These are phyloP conservation scores for Cladophialophora carrionii DNA, from an alignment of 2,329 filamentous ascomycete genomes.

Conservation along the genomic window DNA sequence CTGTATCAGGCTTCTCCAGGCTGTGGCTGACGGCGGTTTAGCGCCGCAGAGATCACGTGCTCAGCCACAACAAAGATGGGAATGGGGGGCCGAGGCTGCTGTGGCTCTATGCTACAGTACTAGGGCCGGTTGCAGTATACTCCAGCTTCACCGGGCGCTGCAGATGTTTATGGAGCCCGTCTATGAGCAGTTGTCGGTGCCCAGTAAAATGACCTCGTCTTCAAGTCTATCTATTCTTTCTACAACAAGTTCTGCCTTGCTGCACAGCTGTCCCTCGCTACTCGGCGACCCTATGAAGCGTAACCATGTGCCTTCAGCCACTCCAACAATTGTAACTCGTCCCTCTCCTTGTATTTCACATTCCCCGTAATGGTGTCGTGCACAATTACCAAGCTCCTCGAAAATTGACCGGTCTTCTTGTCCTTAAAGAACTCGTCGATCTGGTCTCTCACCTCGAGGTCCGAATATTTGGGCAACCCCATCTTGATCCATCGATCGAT, in stretches of 20 bases:
- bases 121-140: background rate
- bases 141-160: no score
- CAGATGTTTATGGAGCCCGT: no score
- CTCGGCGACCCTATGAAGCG: slow-evolving; percentile 41
- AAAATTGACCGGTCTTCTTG: slow-evolving; percentile 77
- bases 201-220: no score
- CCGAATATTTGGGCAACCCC: slow-evolving; percentile 76
- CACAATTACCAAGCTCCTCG: slow-evolving; percentile 81
- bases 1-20: slow-evolving; percentile 9
- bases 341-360: slow-evolving; percentile 78
- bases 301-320: slow-evolving; percentile 73
- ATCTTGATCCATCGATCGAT: slow-evolving; percentile 85
- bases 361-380: slow-evolving; percentile 83
- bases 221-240: background rate
- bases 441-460: slow-evolving; percentile 69
- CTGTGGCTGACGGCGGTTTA: slow-evolving; percentile 11
- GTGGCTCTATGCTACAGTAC: background rate
- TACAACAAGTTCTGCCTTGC: background rate
- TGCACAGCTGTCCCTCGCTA: background rate
- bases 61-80: slow-evolving; percentile 9
- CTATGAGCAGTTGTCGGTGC: no score
- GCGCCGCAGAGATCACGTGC: slow-evolving; percentile 11
- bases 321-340: slow-evolving; percentile 71
- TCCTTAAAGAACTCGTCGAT: slow-evolving; percentile 82
- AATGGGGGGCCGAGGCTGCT: background rate